These are phyloP conservation scores for Zoysia matrella DNA, from an alignment of 202 grass and related monocot species.

Conservation along the genomic window DNA sequence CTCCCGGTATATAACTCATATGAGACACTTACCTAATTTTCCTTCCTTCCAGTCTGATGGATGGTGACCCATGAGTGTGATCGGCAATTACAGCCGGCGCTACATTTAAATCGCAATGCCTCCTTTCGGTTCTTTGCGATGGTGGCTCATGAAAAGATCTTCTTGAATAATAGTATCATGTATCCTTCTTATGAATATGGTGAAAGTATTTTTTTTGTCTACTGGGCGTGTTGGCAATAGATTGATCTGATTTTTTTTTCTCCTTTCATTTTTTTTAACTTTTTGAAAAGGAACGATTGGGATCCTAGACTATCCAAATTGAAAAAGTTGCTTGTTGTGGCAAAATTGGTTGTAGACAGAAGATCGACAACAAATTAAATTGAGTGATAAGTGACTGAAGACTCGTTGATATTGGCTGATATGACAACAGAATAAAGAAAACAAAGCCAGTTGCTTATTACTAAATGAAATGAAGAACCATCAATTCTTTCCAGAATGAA, in stretches of 20 bases:
- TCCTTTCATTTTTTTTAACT: neutral
- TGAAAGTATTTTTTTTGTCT: constrained; percentile 29
- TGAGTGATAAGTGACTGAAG: neutral
- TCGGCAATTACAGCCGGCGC: constrained; percentile 22
- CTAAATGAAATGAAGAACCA: neutral
- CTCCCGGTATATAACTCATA: constrained; percentile 33
- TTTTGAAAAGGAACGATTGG: too few species aligned
- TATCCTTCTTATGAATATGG: constrained; percentile 21
- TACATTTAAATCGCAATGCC: constrained; percentile 34
- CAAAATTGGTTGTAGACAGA: neutral
- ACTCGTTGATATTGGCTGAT: neutral
- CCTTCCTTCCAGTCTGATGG: constrained; percentile 38
- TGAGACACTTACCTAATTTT: constrained; percentile 44
- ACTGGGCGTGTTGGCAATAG: neutral
- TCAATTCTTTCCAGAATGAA: neutral
- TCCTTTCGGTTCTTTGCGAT: constrained; percentile 14
- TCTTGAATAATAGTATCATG: neutral
- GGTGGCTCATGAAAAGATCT: constrained; percentile 31
- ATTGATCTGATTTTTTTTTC: neutral
- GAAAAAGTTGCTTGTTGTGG: too few species aligned
- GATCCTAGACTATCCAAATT: too few species aligned
- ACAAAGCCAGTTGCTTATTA: neutral
- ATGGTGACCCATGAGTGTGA: constrained; percentile 24
- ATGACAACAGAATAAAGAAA: neutral
- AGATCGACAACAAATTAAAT: neutral